A percentile compares a stretch with the other conserved stretches of the same genome.
Evolutionary conservation across 257 asterid species (phyloP).

Genomic region (Solanum infundibuliforme): DNA sequence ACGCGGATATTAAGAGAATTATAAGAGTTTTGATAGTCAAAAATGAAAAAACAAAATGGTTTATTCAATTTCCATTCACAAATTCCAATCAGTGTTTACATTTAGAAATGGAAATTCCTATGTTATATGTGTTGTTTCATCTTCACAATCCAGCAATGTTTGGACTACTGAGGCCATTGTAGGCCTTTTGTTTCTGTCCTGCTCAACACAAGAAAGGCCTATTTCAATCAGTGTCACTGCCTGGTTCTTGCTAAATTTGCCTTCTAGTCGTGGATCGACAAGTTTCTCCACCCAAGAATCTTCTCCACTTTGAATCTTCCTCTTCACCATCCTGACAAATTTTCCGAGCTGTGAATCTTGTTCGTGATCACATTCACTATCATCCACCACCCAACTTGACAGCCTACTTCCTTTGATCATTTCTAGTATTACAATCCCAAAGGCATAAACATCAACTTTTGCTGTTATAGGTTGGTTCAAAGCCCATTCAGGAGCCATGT

Average conservation of each 20-base stretch:
- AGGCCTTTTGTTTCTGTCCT: conserved; percentile 53
- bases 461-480: conserved; percentile 28
- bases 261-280: conserved; percentile 53
- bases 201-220: conserved; percentile 49
- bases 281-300: conserved; percentile 36
- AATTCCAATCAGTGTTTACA: background rate
- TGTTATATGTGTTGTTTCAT: background rate
- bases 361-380: background rate
- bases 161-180: conserved; percentile 64
- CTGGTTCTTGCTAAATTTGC: conserved; percentile 35
- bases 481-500: conserved; percentile 42
- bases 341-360: conserved; percentile 20
- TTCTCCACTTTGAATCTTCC: conserved; percentile 10
- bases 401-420: conserved; percentile 44
- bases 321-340: conserved; percentile 16
- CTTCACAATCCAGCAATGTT: conserved; percentile 32
- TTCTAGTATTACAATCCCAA: conserved; percentile 28
- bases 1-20: too few relatives aligned
- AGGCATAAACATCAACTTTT: conserved; percentile 32
- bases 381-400: conserved; percentile 34
- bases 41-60: background rate
- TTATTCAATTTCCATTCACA: background rate
- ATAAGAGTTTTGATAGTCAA: background rate
- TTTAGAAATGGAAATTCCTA: background rate
- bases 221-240: conserved; percentile 26